Conservation (phyloP, 2,329 filamentous ascomycete species). For the Pseudogymnoascus destructans region DNA sequence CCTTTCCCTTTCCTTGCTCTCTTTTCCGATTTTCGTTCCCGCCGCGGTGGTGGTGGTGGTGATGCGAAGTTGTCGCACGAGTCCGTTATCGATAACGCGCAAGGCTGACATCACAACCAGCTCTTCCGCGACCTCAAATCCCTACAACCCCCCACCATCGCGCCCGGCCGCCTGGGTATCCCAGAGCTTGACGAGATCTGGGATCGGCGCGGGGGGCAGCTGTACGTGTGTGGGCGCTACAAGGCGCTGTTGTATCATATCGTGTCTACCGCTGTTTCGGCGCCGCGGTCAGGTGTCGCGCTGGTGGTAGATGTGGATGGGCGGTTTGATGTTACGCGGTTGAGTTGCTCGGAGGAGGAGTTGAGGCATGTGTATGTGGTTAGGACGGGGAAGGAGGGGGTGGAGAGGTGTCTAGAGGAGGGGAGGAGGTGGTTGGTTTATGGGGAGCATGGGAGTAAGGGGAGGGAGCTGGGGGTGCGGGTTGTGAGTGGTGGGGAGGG, state of each 20-base stretch:
- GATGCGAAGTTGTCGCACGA: not conserved
- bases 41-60: not conserved
- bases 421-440: slow-evolving; percentile 24
- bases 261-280: slow-evolving; percentile 36
- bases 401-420: slow-evolving; percentile 17
- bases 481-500: slow-evolving; percentile 21
- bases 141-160: not conserved
- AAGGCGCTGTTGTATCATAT: slow-evolving; percentile 44
- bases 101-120: slow-evolving; percentile 9
- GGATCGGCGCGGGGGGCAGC: slow-evolving; percentile 32
- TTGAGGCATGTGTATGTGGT: slow-evolving; percentile 24
- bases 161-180: slow-evolving; percentile 22
- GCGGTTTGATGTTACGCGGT: slow-evolving; percentile 37
- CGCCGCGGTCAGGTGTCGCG: slow-evolving; percentile 31
- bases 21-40: not conserved
- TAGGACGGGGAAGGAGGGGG: slow-evolving; percentile 12
- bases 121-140: slow-evolving; percentile 15
- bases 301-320: slow-evolving; percentile 42
- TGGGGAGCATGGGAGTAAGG: slow-evolving; percentile 20
- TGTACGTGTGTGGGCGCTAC: slow-evolving; percentile 40
- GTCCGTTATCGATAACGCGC: not conserved
- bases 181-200: slow-evolving; percentile 35
- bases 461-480: slow-evolving; percentile 21
- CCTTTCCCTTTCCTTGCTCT: not conserved
- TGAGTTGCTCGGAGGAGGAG: slow-evolving; percentile 15